Percentiles rank a stretch among this genome's conserved stretches.
phyloP scores from a whole-genome alignment of 345 rosid species.

The Kandelia obovata region DNA sequence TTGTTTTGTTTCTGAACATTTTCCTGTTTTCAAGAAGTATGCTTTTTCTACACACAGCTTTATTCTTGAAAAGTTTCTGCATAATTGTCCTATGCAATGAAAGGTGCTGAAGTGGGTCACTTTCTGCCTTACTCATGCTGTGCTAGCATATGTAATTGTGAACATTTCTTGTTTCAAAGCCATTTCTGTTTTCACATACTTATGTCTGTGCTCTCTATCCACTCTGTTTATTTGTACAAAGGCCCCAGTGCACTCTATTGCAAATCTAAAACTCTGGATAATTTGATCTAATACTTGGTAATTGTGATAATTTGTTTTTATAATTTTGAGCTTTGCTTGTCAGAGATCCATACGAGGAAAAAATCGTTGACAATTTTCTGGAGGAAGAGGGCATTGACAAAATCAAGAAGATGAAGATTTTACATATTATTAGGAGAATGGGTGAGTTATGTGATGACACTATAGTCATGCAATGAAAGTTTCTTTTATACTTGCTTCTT shows the following conservation, averaged over 20 bases:
- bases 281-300: background rate
- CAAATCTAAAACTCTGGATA: background rate
- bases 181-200: too few species aligned
- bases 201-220: too few species aligned
- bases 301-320: background rate
- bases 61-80: background rate
- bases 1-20: background rate
- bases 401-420: conserved; percentile 57
- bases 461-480: background rate
- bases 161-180: too few species aligned
- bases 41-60: background rate
- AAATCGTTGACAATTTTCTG: conserved; percentile 69
- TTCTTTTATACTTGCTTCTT: background rate
- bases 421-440: conserved; percentile 63
- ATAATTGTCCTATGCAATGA: background rate
- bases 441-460: conserved; percentile 37
- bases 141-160: too few species aligned
- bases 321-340: conserved; percentile 10
- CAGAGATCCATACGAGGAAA: conserved; percentile 66
- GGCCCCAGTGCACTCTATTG: too few species aligned
- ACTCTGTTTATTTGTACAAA: too few species aligned
- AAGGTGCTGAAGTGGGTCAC: background rate
- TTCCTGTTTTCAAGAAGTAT: background rate
- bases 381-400: conserved; percentile 61
- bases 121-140: background rate